Percentiles rank a stretch among this genome's conserved stretches.
Evolutionary conservation across 1,284 basidiomycete species (phyloP).

Genomic region (Cryptococcus sp.): DNA sequence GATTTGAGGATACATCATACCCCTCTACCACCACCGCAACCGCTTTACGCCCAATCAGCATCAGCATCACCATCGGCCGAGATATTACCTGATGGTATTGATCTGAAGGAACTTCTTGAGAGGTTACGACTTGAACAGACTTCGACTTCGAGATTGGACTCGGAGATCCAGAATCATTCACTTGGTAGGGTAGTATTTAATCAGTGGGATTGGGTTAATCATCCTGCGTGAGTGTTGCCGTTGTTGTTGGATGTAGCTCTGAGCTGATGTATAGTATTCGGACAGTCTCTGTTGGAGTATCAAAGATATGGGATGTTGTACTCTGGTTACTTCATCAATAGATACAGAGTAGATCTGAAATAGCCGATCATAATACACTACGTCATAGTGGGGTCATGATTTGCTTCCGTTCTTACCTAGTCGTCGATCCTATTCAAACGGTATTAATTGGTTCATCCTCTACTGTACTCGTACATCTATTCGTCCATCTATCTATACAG

Average conservation of each 20-base stretch:
- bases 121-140: not conserved
- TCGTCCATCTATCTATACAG: not conserved
- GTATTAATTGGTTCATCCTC: too few relatives aligned
- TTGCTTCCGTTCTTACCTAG: too few relatives aligned
- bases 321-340: slow-evolving; percentile 21
- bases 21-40: not conserved
- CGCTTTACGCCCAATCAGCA: not conserved
- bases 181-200: slow-evolving; percentile 16
- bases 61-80: not conserved
- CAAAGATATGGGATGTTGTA: slow-evolving; percentile 26
- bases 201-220: slow-evolving; percentile 11
- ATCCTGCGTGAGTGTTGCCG: slow-evolving; percentile 21
- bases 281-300: slow-evolving; percentile 11
- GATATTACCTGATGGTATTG: not conserved
- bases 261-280: slow-evolving; percentile 7
- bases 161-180: too few relatives aligned
- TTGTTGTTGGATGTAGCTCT: not conserved
- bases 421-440: too few relatives aligned
- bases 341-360: too few relatives aligned
- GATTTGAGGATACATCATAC: slow-evolving; percentile 33
- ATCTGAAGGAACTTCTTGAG: not conserved
- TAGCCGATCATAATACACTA: too few relatives aligned
- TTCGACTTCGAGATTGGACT: not conserved
- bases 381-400: too few relatives aligned
- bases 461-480: too few relatives aligned